Evolutionary conservation across 2,329 filamentous ascomycete species (phyloP).

Genomic region (Penicillium rolfsii): DNA sequence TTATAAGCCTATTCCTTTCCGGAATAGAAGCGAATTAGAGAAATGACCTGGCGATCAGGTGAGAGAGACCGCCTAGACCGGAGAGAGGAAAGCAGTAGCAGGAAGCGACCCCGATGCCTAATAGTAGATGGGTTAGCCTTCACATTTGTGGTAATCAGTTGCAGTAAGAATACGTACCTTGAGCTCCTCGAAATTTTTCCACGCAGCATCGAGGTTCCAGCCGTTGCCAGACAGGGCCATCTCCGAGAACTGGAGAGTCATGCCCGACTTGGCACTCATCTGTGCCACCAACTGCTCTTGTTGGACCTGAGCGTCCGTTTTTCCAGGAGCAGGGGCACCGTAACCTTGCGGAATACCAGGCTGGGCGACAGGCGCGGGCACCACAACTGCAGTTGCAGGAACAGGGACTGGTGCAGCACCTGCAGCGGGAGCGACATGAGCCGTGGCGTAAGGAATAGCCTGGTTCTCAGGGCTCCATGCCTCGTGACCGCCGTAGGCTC

Average conservation of each 20-base stretch:
- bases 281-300: conserved; percentile 71
- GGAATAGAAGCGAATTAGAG: neutral
- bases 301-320: conserved; percentile 57
- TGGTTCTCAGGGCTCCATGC: conserved; percentile 54
- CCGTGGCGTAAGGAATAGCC: conserved; percentile 35
- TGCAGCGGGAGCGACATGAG: conserved; percentile 14
- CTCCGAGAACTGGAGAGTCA: conserved; percentile 77
- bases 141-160: neutral
- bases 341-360: conserved; percentile 44
- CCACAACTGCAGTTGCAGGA: conserved; percentile 28
- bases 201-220: conserved; percentile 78
- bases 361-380: conserved; percentile 29
- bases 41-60: neutral
- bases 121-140: conserved; percentile 25
- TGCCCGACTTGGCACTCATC: conserved; percentile 74
- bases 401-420: conserved; percentile 26
- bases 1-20: neutral
- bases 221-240: conserved; percentile 78
- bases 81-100: conserved; percentile 52
- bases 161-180: conserved; percentile 58
- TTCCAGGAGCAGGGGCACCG: conserved; percentile 47
- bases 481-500: conserved; percentile 64
- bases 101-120: conserved; percentile 51
- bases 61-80: conserved; percentile 18
- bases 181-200: conserved; percentile 73